Evolutionary conservation across 1,284 basidiomycete genomes (phyloP).

Genomic region (Ustilago hordei): DNA sequence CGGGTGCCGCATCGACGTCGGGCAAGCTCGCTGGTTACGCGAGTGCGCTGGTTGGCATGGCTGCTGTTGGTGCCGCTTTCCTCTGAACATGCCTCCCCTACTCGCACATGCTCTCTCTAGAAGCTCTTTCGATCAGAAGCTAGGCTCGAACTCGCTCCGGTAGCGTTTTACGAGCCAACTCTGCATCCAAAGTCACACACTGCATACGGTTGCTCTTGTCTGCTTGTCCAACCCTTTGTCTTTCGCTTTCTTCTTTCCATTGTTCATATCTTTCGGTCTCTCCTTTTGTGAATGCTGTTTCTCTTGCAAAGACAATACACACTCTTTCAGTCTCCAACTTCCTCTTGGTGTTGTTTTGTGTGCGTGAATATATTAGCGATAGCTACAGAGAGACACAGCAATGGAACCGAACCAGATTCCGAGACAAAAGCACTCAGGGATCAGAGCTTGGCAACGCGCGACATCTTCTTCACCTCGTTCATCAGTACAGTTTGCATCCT

Average conservation of each 20-base stretch:
- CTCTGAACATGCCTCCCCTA: conserved; percentile 11
- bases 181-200: background rate
- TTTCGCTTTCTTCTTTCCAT: conserved; percentile 19
- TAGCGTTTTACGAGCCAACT: conserved; percentile 6
- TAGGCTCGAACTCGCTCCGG: conserved; percentile 23
- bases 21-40: conserved; percentile 32
- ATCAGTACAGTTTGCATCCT: conserved; percentile 58
- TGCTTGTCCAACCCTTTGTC: conserved; percentile 7
- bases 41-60: conserved; percentile 39
- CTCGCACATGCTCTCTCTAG: background rate
- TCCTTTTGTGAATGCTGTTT: conserved; percentile 11
- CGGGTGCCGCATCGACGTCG: conserved; percentile 14
- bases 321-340: conserved; percentile 6
- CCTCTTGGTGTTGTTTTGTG: background rate
- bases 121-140: background rate
- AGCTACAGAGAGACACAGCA: background rate
- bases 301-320: conserved; percentile 7
- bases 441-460: conserved; percentile 49
- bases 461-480: conserved; percentile 58
- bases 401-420: too few species aligned
- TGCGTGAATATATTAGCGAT: background rate
- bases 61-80: conserved; percentile 49
- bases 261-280: conserved; percentile 4
- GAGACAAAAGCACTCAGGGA: background rate
- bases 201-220: conserved; percentile 8